Conservation (phyloP, 331 rosid species). For the Malus hybrid region DNA sequence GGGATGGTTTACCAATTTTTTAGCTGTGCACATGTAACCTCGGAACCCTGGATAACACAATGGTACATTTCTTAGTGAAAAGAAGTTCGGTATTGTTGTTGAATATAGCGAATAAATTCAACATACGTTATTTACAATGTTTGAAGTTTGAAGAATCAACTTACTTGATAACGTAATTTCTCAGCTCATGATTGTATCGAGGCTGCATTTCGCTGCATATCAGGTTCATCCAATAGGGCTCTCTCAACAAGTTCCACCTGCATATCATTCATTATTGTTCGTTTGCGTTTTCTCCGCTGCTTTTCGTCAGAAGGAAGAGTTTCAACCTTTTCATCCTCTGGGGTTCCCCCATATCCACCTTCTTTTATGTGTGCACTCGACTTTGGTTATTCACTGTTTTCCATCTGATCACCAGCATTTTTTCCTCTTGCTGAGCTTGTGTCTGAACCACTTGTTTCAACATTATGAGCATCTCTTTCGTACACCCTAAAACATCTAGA, state of each 20-base stretch:
- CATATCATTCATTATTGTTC: constrained; percentile 81
- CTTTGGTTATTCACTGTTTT: constrained; percentile 46
- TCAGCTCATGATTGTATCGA: constrained; percentile 75
- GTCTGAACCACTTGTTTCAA: constrained; percentile 96
- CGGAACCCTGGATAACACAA: constrained; percentile 72
- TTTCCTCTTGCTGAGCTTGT: constrained; percentile 70
- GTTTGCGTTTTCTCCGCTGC: constrained; percentile 77
- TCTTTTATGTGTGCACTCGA: constrained; percentile 33
- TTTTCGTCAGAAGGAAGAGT: constrained; percentile 40
- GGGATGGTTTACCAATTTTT: constrained; percentile 72
- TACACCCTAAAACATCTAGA: constrained; percentile 41
- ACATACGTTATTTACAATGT: neutral
- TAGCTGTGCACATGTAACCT: constrained; percentile 74
- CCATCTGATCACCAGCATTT: constrained; percentile 42
- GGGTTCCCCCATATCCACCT: constrained; percentile 42
- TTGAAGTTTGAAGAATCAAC: constrained; percentile 23
- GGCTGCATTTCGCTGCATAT: constrained; percentile 82
- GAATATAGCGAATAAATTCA: neutral
- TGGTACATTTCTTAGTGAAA: constrained; percentile 21
- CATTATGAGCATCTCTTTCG: constrained; percentile 61
- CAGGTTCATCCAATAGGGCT: constrained; percentile 82
- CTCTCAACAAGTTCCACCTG: constrained; percentile 64
- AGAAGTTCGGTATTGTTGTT: constrained; percentile 2
- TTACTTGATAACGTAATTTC: constrained; percentile 66
- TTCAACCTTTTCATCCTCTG: constrained; percentile 67